Evolutionary conservation across 495 filamentous ascomycete species (phyloP).

Genomic region (Annulohypoxylon moriforme): DNA sequence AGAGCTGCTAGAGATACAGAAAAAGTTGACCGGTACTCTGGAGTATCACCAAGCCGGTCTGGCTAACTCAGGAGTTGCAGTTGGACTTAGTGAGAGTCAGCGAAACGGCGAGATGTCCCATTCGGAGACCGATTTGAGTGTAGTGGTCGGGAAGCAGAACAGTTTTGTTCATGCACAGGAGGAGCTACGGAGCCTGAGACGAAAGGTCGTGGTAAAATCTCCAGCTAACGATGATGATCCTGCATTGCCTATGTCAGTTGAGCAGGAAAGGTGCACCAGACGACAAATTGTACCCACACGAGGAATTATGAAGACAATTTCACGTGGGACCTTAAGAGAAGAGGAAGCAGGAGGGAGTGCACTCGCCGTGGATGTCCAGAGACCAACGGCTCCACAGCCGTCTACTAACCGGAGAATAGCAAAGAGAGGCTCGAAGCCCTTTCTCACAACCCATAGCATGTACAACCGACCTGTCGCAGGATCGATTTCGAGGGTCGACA

Average conservation of each 20-base stretch:
- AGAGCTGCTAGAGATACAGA: conserved; percentile 39
- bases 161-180: not conserved
- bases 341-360: conserved; percentile 4
- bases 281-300: conserved; percentile 46
- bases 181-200: conserved; percentile 23
- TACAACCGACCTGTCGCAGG: conserved; percentile 48
- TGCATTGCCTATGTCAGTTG: conserved; percentile 48
- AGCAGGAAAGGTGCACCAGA: conserved; percentile 54
- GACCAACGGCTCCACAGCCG: conserved; percentile 8
- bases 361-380: not conserved
- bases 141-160: not conserved
- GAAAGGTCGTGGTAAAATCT: conserved; percentile 55
- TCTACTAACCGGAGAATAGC: conserved; percentile 24
- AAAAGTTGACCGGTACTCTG: conserved; percentile 39
- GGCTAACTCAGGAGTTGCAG: conserved; percentile 9
- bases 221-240: conserved; percentile 44
- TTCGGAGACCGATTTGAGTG: not conserved
- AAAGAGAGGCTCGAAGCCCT: conserved; percentile 30
- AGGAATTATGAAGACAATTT: conserved; percentile 54
- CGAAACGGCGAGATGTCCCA: not conserved
- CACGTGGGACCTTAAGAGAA: conserved; percentile 23
- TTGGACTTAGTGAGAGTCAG: not conserved
- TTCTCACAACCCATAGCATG: conserved; percentile 38
- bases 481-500: not conserved
- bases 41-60: conserved; percentile 31